Percentiles rank a stretch among this genome's conserved stretches.
These are phyloP conservation scores for Echeveria elegans DNA, from an alignment of 164 flowering plant genomes.

Conservation along the genomic window DNA sequence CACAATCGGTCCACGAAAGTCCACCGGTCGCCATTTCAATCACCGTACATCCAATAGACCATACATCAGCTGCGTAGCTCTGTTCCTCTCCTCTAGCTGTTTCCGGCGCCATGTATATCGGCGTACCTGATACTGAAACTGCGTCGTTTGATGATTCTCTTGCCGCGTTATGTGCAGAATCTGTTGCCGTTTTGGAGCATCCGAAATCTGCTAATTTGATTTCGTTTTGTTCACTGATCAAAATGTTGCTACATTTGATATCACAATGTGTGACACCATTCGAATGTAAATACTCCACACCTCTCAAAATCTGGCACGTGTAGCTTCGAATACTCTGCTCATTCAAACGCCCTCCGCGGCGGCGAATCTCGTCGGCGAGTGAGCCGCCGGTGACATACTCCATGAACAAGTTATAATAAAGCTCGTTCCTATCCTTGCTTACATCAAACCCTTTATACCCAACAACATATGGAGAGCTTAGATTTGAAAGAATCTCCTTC, in stretches of 20 bases:
- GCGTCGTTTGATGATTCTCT: too few relatives aligned
- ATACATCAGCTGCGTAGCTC: conserved; percentile 56
- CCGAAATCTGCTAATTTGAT: conserved; percentile 58
- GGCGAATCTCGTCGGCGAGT: conserved; percentile 28
- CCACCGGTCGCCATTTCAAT: conserved; percentile 71
- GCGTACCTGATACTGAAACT: conserved; percentile 43
- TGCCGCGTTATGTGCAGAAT: not conserved
- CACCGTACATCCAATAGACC: conserved; percentile 84
- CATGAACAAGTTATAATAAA: conserved; percentile 30
- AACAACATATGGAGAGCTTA: conserved; percentile 3
- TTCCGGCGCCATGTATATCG: conserved; percentile 81
- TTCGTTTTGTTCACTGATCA: conserved; percentile 31
- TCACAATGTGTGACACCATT: conserved; percentile 53
- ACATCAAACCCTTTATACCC: conserved; percentile 5
- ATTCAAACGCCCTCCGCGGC: conserved; percentile 36
- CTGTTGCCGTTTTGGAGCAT: conserved; percentile 26
- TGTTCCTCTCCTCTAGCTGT: conserved; percentile 70
- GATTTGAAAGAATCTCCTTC: not conserved
- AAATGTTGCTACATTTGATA: conserved; percentile 54
- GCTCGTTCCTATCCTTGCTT: not conserved
- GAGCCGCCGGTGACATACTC: conserved; percentile 65
- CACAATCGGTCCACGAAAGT: conserved; percentile 41
- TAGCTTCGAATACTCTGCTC: conserved; percentile 38
- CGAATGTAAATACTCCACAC: conserved; percentile 35
- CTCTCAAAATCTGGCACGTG: conserved; percentile 38